Percentiles rank a stretch among this genome's conserved stretches.
These are phyloP conservation scores for Clavispora vitiphila DNA, from an alignment of 805 yeast species.

Conservation along the genomic window DNA sequence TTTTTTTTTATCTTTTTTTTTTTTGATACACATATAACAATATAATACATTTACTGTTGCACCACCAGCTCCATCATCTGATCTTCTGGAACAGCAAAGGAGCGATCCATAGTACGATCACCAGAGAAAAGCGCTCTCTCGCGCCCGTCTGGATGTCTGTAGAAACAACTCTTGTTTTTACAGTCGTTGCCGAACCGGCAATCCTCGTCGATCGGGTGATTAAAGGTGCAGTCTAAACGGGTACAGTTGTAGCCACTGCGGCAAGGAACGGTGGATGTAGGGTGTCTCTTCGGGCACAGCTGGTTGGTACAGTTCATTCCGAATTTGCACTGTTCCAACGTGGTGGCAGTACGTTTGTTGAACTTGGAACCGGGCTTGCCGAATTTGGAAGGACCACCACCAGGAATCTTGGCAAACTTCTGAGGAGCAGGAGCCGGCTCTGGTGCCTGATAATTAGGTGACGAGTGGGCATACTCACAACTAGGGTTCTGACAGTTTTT, in stretches of 20 bases:
- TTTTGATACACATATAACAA: slow-evolving; percentile 2
- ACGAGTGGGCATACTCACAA: slow-evolving; percentile 80
- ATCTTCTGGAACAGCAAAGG: slow-evolving; percentile 74
- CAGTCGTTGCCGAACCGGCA: slow-evolving; percentile 81
- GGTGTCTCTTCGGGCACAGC: slow-evolving; percentile 81
- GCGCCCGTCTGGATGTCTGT: slow-evolving; percentile 79
- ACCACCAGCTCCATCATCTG: slow-evolving; percentile 68
- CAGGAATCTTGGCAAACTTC: slow-evolving; percentile 1
- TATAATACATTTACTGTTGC: slow-evolving; percentile 17
- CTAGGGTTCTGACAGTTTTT: slow-evolving; percentile 53
- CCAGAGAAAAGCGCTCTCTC: slow-evolving; percentile 18
- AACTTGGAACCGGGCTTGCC: slow-evolving; percentile 3
- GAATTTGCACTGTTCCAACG: slow-evolving; percentile 79
- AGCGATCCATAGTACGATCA: slow-evolving; percentile 50
- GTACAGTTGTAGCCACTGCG: slow-evolving; percentile 78
- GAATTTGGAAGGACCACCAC: neutral
- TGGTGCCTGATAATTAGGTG: slow-evolving; percentile 47
- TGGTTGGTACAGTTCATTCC: slow-evolving; percentile 72
- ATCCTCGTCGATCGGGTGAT: slow-evolving; percentile 74
- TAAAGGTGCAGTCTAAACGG: slow-evolving; percentile 74
- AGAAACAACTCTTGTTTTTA: slow-evolving; percentile 65
- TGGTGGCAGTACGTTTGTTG: slow-evolving; percentile 32
- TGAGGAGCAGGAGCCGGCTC: slow-evolving; percentile 10
- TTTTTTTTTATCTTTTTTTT: slow-evolving; percentile 9
- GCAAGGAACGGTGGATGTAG: slow-evolving; percentile 66